A percentile compares a stretch with the other conserved stretches of the same genome.
Evolutionary conservation across 1,284 basidiomycete genomes (phyloP).

Genomic region (Polyporus tsugae): DNA sequence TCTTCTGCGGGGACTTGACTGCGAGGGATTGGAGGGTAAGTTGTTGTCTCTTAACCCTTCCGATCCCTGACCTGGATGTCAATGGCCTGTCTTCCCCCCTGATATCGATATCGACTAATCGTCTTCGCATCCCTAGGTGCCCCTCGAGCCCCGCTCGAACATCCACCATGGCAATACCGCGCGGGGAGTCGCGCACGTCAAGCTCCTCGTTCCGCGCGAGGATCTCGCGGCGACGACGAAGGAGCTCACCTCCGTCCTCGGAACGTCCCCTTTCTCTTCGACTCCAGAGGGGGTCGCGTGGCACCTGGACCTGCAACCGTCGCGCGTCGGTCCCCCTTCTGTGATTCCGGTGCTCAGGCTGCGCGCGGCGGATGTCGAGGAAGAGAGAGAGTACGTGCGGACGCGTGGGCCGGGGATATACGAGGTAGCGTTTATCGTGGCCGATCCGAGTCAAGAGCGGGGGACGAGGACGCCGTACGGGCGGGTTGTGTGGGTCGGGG

Average conservation of each 20-base stretch:
- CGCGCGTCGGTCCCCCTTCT: slow-evolving; percentile 9
- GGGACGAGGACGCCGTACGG: slow-evolving; percentile 52
- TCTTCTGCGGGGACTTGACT: slow-evolving; percentile 78
- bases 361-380: slow-evolving; percentile 43
- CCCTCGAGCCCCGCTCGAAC: slow-evolving; percentile 52
- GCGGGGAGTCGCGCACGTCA: slow-evolving; percentile 56
- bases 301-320: slow-evolving; percentile 37
- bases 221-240: slow-evolving; percentile 42
- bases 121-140: slow-evolving; percentile 51
- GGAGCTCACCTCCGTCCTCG: slow-evolving; percentile 57
- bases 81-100: background rate
- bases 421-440: slow-evolving; percentile 58
- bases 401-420: slow-evolving; percentile 50
- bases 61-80: background rate
- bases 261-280: slow-evolving; percentile 44
- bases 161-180: slow-evolving; percentile 55
- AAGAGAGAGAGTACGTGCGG: slow-evolving; percentile 47
- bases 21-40: slow-evolving; percentile 63
- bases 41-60: background rate
- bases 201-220: slow-evolving; percentile 44
- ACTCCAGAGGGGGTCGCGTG: slow-evolving; percentile 35
- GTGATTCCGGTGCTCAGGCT: slow-evolving; percentile 47
- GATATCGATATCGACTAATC: background rate
- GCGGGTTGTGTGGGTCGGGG: slow-evolving; percentile 50
- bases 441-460: slow-evolving; percentile 38